Base-by-base conservation (phyloP, 1,139 yeast genomes). In the Magnusiomyces paraingens region DNA sequence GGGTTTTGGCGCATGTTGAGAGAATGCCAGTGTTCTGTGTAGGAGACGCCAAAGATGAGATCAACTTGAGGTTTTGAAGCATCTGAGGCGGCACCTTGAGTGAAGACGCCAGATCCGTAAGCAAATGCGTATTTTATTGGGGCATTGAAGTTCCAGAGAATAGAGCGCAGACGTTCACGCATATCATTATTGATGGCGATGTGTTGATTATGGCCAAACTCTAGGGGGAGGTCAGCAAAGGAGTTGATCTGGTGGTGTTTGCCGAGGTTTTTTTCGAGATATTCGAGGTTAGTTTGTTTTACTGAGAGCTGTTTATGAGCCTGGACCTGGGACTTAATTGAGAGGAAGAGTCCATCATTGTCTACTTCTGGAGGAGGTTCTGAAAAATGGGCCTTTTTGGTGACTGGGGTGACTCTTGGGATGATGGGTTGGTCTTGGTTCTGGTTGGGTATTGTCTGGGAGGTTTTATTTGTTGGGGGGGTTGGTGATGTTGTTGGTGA, bases 91-190 rank as follows among this genome's bases (percentile, higher is more conserved):
- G 66, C 61, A 3, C 90, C 90, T 67, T 94, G 99, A 35, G 83
- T 78, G 62, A 94, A 86, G 0, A 94, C 96, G 2, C 96, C 97
- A 8, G 95, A 86, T 1, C 99, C 99, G 68, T 94, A 94, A 0
- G 98, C 99, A 68, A 91, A 84, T 0, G 93, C 84, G 61, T 78
- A 85, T 54, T 80, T 73, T 21, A 87, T 79, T 0, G 93, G 90
- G 0, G 90, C 85, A 50, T 79, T 71, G 66, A 88, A 87, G 46
- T 77, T 72, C 66, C 79, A 69, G 21, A 84, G 66, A 2, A 86
- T 76, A 1, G 74, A 69, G 21, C 76, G 70, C 46, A 87, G 71
- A 17, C 77, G 74, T n/a, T 69, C 70, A 45, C 79, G 70, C 58
- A 77, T 65, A 18, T 73, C 76, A 35, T 70, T 66, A 49, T 76